Base-by-base conservation (phyloP, 2,329 filamentous ascomycete genomes). In the Davidsoniella virescens region DNA sequence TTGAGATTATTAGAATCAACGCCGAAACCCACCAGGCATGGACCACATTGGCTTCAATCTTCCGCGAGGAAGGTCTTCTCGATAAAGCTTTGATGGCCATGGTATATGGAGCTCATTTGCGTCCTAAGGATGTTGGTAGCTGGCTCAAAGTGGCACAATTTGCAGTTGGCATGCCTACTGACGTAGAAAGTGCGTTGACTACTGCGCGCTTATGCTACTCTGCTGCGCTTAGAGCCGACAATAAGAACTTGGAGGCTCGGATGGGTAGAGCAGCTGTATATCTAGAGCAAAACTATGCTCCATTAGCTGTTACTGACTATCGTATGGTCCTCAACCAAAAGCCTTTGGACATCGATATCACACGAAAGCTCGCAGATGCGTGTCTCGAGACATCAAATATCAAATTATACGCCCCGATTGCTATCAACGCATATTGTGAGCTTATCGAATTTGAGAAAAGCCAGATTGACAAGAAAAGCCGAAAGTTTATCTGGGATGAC, bases 401-500 rank as follows among this genome's bases (percentile, higher is more conserved):
- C n/a, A 67, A 68, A 47, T 56, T 60, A 7, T 58, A 61, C 36
- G 58, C 64, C 2, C 59, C 60, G 7, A 59, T 60, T 33, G 73
- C 71, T 29, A 69, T 71, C 53, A 61, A 62, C 1, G 72, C 71
- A 37, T 78, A 78, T 55, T 61, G 65, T 44, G 59, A 59, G 4
- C 69, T 69, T 49, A 70, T 78, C 51, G 60, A 67, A 17, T 52
- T 52, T 49, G 51, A 52, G 38, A 60, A 70, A 49, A 64, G 68
- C 55, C 58, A 3, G 56, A 61, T n/a, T 58, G 60, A 3, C 56
- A 60, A 7, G 53, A 61, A 2, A 59, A 65, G 62, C 40, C 62
- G 37, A 61, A 61, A 64, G 5, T 69, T 72, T 49, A 69, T 70
- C 29, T 98, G 90, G 90, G 80, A 82, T 49, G 84, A 96, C 61